A percentile compares a stretch with the other conserved stretches of the same genome.
phyloP scores from a whole-genome alignment of 1,139 yeast species.

The Hansenula sp. region DNA sequence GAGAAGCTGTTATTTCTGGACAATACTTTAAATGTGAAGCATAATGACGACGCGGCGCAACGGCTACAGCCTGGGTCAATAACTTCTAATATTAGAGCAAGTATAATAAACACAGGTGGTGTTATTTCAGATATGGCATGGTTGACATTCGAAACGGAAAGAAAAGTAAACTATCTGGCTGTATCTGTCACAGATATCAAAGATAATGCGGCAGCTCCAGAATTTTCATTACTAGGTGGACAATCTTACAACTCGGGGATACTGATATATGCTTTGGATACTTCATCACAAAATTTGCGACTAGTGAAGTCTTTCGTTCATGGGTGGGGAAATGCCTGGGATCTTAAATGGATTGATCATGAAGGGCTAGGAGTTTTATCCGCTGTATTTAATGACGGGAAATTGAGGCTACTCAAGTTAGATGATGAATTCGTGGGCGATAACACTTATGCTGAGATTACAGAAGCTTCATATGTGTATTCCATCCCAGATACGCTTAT shows the following conservation, averaged over 20 bases:
- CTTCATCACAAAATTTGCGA: constrained; percentile 23
- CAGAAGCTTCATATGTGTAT: constrained; percentile 15
- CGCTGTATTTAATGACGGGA: constrained; percentile 63
- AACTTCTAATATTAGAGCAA: constrained; percentile 23
- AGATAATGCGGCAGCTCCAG: constrained; percentile 27
- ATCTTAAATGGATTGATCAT: constrained; percentile 44
- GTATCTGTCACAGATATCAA: constrained; percentile 39
- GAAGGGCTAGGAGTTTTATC: constrained; percentile 39
- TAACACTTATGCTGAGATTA: constrained; percentile 22
- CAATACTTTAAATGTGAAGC: constrained; percentile 12
- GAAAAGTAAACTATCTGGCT: constrained; percentile 42
- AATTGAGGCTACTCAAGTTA: constrained; percentile 49
- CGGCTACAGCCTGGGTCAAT: constrained; percentile 16
- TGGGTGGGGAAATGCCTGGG: constrained; percentile 50
- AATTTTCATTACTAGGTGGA: constrained; percentile 32
- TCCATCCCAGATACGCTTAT: constrained; percentile 31
- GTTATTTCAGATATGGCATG: constrained; percentile 52
- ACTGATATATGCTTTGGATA: constrained; percentile 44
- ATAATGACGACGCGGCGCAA: constrained; percentile 20
- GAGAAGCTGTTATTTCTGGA: constrained; percentile 12
- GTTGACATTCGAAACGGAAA: constrained; percentile 30
- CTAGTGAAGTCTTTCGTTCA: constrained; percentile 35
- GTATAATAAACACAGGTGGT: constrained; percentile 53
- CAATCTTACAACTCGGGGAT: constrained; percentile 38
- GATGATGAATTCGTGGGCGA: constrained; percentile 15